Conservation (phyloP, 306 rosid genomes). For the Lotus japonicus region DNA sequence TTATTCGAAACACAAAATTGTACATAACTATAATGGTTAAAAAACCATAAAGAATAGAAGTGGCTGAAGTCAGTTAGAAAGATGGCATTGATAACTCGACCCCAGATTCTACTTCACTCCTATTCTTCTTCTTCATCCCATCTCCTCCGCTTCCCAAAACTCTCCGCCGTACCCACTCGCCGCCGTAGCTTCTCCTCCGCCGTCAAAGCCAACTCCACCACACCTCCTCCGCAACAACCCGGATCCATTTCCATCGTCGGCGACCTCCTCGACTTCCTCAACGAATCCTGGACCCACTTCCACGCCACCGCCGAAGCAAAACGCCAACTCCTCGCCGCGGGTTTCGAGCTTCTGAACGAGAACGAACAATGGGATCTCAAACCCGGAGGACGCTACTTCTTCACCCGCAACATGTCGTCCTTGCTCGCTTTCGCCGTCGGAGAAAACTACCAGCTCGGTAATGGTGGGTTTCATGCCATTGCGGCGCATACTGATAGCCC, state of each 20-base stretch:
- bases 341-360: constrained; percentile 69
- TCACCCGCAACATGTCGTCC: constrained; percentile 88
- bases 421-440: constrained; percentile 89
- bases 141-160: neutral
- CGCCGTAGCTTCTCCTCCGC: constrained; percentile 37
- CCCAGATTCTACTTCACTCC: constrained; percentile 36
- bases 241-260: constrained; percentile 50
- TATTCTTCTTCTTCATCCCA: neutral
- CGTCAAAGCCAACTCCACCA: constrained; percentile 20
- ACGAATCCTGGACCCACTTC: constrained; percentile 96
- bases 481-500: constrained; percentile 99
- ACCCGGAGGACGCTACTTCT: constrained; percentile 92
- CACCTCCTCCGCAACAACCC: constrained; percentile 15
- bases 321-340: constrained; percentile 67
- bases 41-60: too few species aligned
- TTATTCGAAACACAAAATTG: too few species aligned
- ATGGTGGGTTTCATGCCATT: constrained; percentile 80
- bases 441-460: constrained; percentile 67
- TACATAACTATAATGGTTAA: too few species aligned
- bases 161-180: neutral
- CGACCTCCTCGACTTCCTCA: constrained; percentile 72
- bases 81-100: constrained; percentile 47
- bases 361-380: constrained; percentile 83
- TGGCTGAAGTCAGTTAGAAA: neutral
- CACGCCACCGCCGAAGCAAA: constrained; percentile 98